These are phyloP conservation scores for Lactarius evosmus DNA, from an alignment of 768 basidiomycete genomes.

Conservation along the genomic window DNA sequence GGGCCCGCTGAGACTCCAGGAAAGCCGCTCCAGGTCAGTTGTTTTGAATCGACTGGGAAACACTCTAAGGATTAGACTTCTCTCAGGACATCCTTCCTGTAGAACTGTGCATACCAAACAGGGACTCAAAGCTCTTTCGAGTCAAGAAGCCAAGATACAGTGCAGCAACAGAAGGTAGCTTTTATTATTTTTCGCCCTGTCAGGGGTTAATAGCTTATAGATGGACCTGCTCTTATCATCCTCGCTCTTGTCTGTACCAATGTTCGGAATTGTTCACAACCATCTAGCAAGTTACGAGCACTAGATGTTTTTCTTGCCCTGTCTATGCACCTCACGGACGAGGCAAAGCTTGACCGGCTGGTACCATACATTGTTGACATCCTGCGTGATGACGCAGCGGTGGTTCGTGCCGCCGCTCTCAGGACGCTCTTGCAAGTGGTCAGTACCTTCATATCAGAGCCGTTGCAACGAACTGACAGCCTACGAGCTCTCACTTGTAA, in stretches of 20 bases:
- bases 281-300: conserved; percentile 81
- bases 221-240: conserved; percentile 86
- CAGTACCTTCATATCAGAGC: conserved; percentile 33
- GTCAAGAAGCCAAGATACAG: conserved; percentile 36
- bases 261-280: conserved; percentile 80
- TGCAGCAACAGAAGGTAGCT: conserved; percentile 60
- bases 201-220: conserved; percentile 37
- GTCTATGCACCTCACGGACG: conserved; percentile 80
- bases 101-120: conserved; percentile 64
- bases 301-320: conserved; percentile 86
- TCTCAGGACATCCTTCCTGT: conserved; percentile 74
- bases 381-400: conserved; percentile 77
- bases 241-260: conserved; percentile 86
- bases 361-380: conserved; percentile 90
- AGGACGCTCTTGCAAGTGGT: conserved; percentile 82
- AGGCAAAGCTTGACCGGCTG: conserved; percentile 91
- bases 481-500: conserved; percentile 54
- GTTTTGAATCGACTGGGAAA: background rate
- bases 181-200: background rate
- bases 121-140: conserved; percentile 49
- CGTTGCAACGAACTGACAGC: background rate
- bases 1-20: conserved; percentile 42
- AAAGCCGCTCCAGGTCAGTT: conserved; percentile 58
- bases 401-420: conserved; percentile 77
- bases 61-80: background rate